Percentiles rank a stretch among this genome's conserved stretches.
phyloP scores from a whole-genome alignment of 345 rosid species.

The Citrus reticulata region DNA sequence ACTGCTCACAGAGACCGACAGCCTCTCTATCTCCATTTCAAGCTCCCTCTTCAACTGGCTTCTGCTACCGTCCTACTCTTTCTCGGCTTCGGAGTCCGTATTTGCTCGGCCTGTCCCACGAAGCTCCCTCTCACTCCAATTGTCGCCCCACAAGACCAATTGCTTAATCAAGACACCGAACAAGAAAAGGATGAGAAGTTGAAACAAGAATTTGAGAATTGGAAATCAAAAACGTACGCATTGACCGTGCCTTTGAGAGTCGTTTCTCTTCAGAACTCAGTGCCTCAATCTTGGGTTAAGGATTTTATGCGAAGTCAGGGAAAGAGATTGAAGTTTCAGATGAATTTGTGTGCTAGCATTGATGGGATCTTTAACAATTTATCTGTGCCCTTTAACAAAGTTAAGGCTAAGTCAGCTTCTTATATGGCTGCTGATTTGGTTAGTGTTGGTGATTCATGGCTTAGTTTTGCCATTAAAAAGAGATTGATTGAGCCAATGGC shows the following conservation, averaged over 20 bases:
- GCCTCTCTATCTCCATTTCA: no score
- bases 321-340: conserved; percentile 52
- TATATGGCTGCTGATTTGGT: no score
- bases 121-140: conserved; percentile 8
- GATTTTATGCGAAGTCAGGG: conserved; percentile 76
- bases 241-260: no score
- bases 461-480: no score
- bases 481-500: no score
- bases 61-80: no score
- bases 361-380: conserved; percentile 57
- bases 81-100: no score
- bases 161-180: background rate
- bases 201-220: conserved; percentile 59
- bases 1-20: no score
- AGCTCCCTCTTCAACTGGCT: no score
- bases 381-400: conserved; percentile 15
- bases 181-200: conserved; percentile 35
- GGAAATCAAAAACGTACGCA: conserved; percentile 31
- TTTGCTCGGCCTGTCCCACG: conserved; percentile 20
- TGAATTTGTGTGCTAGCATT: conserved; percentile 43
- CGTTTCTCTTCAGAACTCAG: no score
- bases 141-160: background rate
- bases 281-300: conserved; percentile 27
- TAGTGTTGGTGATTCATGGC: no score
- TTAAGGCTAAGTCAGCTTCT: no score